Conservation (phyloP, 495 filamentous ascomycete genomes). For the Amniculicola lignicola region DNA sequence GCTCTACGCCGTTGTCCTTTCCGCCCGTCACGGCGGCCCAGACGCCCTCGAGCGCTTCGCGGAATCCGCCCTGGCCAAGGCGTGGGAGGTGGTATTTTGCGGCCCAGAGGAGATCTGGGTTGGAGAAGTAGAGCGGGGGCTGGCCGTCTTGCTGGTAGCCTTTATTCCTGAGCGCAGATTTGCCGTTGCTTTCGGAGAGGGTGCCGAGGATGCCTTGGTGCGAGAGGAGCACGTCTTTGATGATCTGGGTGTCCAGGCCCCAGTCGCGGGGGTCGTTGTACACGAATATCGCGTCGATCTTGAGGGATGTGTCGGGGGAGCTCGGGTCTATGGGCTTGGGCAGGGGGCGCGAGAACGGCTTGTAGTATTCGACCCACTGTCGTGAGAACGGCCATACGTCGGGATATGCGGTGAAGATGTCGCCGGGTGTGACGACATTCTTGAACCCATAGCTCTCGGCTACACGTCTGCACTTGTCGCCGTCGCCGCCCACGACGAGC, state of each 20-base stretch:
- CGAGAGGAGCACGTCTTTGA: constrained; percentile 78
- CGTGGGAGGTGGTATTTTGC: constrained; percentile 79
- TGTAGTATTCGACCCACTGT: constrained; percentile 59
- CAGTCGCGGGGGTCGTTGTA: constrained; percentile 93
- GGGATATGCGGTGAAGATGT: constrained; percentile 72
- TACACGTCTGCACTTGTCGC: constrained; percentile 69
- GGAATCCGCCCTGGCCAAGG: constrained; percentile 90
- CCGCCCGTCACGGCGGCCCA: constrained; percentile 73
- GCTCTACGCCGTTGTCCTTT: constrained; percentile 49
- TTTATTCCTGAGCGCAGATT: constrained; percentile 58
- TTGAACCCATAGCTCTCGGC: constrained; percentile 83
- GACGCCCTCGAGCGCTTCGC: constrained; percentile 71
- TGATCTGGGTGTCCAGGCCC: constrained; percentile 80
- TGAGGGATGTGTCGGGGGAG: constrained; percentile 51
- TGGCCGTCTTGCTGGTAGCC: constrained; percentile 78
- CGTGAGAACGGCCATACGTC: constrained; percentile 76
- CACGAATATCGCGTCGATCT: constrained; percentile 81
- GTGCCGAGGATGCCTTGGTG: constrained; percentile 72
- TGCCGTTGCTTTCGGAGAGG: constrained; percentile 58
- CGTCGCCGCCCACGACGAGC: constrained; percentile 77
- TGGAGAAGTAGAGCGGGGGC: constrained; percentile 79
- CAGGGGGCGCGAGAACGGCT: constrained; percentile 60
- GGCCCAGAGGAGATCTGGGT: constrained; percentile 88
- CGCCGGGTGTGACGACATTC: constrained; percentile 78
- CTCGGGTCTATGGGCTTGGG: constrained; percentile 43